Conservation (phyloP, 176 grass and related monocot genomes). For the Puccinellia tenuiflora region DNA sequence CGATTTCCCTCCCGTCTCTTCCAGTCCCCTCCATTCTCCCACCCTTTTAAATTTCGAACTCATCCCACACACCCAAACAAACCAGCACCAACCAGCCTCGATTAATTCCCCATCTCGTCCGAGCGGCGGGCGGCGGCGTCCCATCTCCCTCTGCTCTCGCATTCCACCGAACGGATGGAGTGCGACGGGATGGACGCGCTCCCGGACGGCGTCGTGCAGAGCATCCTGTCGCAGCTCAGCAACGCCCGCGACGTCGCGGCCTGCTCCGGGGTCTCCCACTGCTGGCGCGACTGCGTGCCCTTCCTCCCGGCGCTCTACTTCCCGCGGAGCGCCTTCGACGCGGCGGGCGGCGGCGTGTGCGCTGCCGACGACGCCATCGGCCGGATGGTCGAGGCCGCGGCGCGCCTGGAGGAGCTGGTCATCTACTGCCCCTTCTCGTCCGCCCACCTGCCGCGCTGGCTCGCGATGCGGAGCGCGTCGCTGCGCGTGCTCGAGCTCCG, state of each 20-base stretch:
- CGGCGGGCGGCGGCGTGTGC: not conserved
- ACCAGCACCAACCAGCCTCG: not conserved
- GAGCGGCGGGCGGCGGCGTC: not conserved
- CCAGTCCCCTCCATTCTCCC: not conserved
- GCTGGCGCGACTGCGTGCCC: constrained; percentile 67
- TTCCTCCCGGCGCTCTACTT: constrained; percentile 89
- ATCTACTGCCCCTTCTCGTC: constrained; percentile 92
- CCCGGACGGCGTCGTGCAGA: constrained; percentile 77
- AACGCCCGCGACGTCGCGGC: constrained; percentile 71
- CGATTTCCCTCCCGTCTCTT: not conserved
- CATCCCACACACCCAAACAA: not conserved
- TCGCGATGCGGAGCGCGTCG: constrained; percentile 34
- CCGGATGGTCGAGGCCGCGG: constrained; percentile 57
- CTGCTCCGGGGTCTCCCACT: constrained; percentile 59
- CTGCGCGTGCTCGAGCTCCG: constrained; percentile 79
- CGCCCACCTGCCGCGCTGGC: constrained; percentile 37
- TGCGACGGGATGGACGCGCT: constrained; percentile 53
- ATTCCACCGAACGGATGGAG: not conserved
- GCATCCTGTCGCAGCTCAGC: constrained; percentile 67
- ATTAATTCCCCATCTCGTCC: not conserved
- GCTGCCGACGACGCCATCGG: constrained; percentile 61
- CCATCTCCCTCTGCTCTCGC: not conserved
- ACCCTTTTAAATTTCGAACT: constrained; percentile 21
- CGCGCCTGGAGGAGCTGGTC: constrained; percentile 68
- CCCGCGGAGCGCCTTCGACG: constrained; percentile 66